phyloP scores from a whole-genome alignment of 306 rosid species.

The Cucurbita pepo region DNA sequence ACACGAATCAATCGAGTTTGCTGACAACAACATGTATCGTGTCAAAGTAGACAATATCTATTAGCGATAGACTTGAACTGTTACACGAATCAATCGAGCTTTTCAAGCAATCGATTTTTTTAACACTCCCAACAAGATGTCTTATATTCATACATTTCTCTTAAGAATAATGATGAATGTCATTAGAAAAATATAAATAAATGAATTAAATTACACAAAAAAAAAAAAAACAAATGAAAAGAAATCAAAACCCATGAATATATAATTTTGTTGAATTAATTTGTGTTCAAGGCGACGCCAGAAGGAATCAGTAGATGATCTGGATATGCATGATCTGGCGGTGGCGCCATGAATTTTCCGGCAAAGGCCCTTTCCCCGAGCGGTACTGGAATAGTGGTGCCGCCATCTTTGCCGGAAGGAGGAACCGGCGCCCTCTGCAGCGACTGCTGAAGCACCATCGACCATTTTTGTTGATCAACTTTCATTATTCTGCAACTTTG shows the following conservation, averaged over 20 bases:
- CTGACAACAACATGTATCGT: no score
- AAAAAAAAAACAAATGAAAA: neutral
- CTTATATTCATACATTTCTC: no score
- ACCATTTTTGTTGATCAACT: neutral
- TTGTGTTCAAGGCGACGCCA: neutral
- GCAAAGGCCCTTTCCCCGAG: neutral
- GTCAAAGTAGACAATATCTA: no score
- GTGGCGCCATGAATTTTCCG: neutral
- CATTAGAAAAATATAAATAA: neutral
- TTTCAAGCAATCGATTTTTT: no score
- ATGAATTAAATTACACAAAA: neutral
- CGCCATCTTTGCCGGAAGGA: neutral
- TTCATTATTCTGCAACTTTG: neutral
- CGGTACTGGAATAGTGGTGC: neutral
- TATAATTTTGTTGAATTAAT: neutral
- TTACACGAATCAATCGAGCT: no score
- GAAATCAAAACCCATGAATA: neutral
- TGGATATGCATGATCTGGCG: neutral
- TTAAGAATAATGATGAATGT: neutral
- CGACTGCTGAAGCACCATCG: neutral
- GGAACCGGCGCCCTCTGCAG: neutral
- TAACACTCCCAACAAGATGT: no score
- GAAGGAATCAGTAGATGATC: neutral
- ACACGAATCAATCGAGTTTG: no score
- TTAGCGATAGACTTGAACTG: no score